Conservation (phyloP, 1,284 basidiomycete genomes). For the Polyporus tsugae region DNA sequence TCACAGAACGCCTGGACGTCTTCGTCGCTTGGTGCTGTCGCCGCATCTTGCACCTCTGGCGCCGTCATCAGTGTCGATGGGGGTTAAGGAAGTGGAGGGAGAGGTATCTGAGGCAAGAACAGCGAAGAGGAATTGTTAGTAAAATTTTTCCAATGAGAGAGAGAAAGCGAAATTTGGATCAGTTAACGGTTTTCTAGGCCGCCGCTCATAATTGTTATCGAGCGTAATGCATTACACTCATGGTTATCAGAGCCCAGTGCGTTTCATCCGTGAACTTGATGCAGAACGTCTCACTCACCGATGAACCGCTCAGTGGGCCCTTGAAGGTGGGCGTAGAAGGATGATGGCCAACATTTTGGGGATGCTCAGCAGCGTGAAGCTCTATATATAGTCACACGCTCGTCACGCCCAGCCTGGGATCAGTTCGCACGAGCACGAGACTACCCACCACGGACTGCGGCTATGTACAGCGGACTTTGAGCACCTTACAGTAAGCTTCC, state of each 20-base stretch:
- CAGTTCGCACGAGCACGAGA: constrained; percentile 6
- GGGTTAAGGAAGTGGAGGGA: not conserved
- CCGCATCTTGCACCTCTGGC: constrained; percentile 14
- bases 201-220: constrained; percentile 60
- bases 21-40: constrained; percentile 20
- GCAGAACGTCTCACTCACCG: constrained; percentile 24
- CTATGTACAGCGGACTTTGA: too few species aligned
- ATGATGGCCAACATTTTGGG: constrained; percentile 21
- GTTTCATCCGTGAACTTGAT: constrained; percentile 64
- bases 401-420: not conserved
- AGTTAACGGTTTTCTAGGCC: constrained; percentile 93
- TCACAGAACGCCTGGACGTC: constrained; percentile 44
- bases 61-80: not conserved
- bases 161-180: constrained; percentile 47
- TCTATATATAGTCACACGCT: not conserved
- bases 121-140: constrained; percentile 6
- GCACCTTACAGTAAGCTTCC: too few species aligned
- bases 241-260: constrained; percentile 87
- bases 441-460: not conserved
- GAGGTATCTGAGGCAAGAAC: constrained; percentile 11
- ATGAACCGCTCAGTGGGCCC: constrained; percentile 10
- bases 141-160: constrained; percentile 15
- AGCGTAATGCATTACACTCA: constrained; percentile 82
- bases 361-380: not conserved
- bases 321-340: constrained; percentile 11